Evolutionary conservation across 1,139 yeast genomes (phyloP).

Genomic region (Fermentozyma sake): DNA sequence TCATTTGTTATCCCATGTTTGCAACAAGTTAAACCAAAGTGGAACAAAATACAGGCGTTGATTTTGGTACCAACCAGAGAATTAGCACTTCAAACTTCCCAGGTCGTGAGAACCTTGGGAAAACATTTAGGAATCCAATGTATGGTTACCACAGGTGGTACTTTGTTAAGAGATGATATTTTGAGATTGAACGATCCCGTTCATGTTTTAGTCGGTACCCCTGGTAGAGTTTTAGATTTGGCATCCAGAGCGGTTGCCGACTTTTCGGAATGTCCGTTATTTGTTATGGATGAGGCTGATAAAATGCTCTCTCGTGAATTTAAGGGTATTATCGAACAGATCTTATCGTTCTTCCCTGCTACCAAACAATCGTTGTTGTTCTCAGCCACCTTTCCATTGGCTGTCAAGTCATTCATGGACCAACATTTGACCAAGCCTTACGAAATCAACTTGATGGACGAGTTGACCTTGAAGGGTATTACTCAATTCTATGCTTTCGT

Average conservation of each 20-base stretch:
- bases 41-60: slow-evolving; percentile 81
- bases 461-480: slow-evolving; percentile 90
- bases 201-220: slow-evolving; percentile 88
- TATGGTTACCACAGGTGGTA: slow-evolving; percentile 99
- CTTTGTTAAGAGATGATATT: slow-evolving; percentile 89
- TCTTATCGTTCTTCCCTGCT: slow-evolving; percentile 74
- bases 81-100: slow-evolving; percentile 94
- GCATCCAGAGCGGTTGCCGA: slow-evolving; percentile 88
- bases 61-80: slow-evolving; percentile 93
- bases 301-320: slow-evolving; percentile 92
- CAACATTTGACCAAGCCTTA: slow-evolving; percentile 86
- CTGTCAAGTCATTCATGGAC: slow-evolving; percentile 91
- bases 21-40: slow-evolving; percentile 79
- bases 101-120: slow-evolving; percentile 95
- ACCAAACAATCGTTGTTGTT: slow-evolving; percentile 83
- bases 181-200: slow-evolving; percentile 89
- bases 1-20: slow-evolving; percentile 88
- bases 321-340: slow-evolving; percentile 82
- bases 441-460: slow-evolving; percentile 97
- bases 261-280: slow-evolving; percentile 79
- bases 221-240: slow-evolving; percentile 94
- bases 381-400: slow-evolving; percentile 93
- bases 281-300: slow-evolving; percentile 99
- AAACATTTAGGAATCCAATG: slow-evolving; percentile 89
- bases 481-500: slow-evolving; percentile 97